Conservation (phyloP, 805 yeast species). For the Myxozyma geophila region DNA sequence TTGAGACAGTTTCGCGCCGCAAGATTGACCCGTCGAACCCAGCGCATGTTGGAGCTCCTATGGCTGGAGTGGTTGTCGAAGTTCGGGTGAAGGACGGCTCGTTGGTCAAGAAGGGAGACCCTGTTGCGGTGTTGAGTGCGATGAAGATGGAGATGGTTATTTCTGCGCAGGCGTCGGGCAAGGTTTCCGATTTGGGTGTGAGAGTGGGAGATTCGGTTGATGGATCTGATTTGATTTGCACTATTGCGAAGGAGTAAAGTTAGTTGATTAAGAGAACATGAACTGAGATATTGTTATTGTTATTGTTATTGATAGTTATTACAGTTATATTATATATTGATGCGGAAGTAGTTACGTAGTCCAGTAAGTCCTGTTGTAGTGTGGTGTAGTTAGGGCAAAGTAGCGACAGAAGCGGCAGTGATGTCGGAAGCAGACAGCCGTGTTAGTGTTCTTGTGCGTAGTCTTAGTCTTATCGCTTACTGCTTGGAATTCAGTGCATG, state of each 20-base stretch:
- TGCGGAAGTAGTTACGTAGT: no score
- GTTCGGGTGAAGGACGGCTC: constrained; percentile 86
- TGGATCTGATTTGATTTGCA: constrained; percentile 84
- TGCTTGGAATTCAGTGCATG: no score
- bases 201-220: constrained; percentile 95
- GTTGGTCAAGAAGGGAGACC: constrained; percentile 94
- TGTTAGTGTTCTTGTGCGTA: no score
- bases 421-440: no score
- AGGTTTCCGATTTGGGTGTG: constrained; percentile 72
- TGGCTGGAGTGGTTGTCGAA: constrained; percentile 98
- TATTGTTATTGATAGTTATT: background rate
- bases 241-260: constrained; percentile 49
- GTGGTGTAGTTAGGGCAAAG: no score
- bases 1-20: constrained; percentile 83
- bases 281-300: background rate
- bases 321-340: no score
- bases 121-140: constrained; percentile 90
- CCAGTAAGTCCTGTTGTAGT: no score
- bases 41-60: constrained; percentile 95
- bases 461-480: no score
- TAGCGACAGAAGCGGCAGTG: no score
- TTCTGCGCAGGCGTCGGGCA: constrained; percentile 87
- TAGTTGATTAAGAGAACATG: background rate
- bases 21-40: constrained; percentile 89
- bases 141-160: constrained; percentile 99